These are phyloP conservation scores for Lotus japonicus DNA, from an alignment of 306 rosid species.

Conservation along the genomic window DNA sequence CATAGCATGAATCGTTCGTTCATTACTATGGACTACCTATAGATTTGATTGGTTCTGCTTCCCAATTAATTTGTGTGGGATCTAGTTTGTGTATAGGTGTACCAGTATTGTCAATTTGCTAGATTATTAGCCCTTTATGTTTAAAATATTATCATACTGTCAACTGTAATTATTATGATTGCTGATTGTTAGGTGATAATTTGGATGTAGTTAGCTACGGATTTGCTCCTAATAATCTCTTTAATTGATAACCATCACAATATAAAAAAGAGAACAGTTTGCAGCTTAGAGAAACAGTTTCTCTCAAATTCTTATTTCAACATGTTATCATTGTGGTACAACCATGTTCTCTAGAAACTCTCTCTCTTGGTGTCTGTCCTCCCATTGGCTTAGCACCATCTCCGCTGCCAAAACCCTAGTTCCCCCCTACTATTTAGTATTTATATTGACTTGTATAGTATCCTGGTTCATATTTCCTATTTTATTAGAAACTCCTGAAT, in stretches of 20 bases:
- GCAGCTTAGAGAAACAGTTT: not conserved
- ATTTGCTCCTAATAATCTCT: not conserved
- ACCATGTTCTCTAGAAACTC: not conserved
- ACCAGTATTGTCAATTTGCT: not conserved
- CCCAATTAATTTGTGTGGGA: too few relatives aligned
- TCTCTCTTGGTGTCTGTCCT: not conserved
- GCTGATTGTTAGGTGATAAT: not conserved
- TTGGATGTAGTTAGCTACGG: not conserved
- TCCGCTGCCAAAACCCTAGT: not conserved
- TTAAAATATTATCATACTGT: not conserved
- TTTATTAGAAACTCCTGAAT: not conserved
- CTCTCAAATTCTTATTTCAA: not conserved
- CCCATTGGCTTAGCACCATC: not conserved
- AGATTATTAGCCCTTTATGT: not conserved
- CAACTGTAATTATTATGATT: not conserved
- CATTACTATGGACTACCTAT: too few relatives aligned
- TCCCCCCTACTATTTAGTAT: not conserved
- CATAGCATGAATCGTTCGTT: not conserved
- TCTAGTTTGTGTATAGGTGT: not conserved
- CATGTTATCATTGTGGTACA: not conserved
- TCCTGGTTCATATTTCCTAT: not conserved
- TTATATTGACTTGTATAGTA: not conserved
- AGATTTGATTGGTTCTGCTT: too few relatives aligned
- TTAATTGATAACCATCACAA: not conserved
- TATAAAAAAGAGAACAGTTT: not conserved